Evolutionary conservation across 805 yeast genomes (phyloP), one percentile per base, ranked within the genome.

Genomic region (Metschnikowia dekortorum): DNA sequence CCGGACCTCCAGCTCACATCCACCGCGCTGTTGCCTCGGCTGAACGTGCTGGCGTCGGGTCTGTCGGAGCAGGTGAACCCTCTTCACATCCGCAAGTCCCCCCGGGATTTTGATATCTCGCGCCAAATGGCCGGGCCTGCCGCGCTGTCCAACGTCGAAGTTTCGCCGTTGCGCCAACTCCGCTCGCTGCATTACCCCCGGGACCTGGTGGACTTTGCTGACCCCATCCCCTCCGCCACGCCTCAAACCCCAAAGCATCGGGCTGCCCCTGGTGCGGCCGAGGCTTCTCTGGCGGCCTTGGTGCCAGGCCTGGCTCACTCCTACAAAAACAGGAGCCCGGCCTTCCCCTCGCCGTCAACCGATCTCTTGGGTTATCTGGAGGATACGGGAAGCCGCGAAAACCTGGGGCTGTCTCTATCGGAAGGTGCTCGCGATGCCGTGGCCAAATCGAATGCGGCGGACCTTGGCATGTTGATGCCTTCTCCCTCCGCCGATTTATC

Each of bases 111-210:
- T 10, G 45, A 42, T 22, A 42, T 42, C 9, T 33, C 38, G 26
- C 38, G 45, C 26, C 45, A 22, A 8, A 8, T 39, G 18, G 33
- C 11, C 11, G 41, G 28, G 8, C 31, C 31, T 8, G 45, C 32
- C 14, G 9, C 29, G 31, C 22, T n/a, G n/a, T 8, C 13, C 6
- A 26, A 11, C 9, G 38, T 26, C 22, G 45, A 32, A 4, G 34
- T 14, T n/a, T 42, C 45, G 8, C 45, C 45, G 8, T 38, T 42
- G n/a, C 38, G 38, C 31, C 45, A 42, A 38, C 45, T 42, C 31
- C 45, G 34, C 30, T 42, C 45, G 6, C 44, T 41, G 44, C 18
- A 36, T 14, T 41, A 26, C 13, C 44, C 44, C 28, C 16, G 44
- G 8, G 36, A 41, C 18, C 36, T 41, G 29, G 16, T 5, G 18